Base-by-base conservation (phyloP, 164 flowering plant species). In the Buxus sempervirens region DNA sequence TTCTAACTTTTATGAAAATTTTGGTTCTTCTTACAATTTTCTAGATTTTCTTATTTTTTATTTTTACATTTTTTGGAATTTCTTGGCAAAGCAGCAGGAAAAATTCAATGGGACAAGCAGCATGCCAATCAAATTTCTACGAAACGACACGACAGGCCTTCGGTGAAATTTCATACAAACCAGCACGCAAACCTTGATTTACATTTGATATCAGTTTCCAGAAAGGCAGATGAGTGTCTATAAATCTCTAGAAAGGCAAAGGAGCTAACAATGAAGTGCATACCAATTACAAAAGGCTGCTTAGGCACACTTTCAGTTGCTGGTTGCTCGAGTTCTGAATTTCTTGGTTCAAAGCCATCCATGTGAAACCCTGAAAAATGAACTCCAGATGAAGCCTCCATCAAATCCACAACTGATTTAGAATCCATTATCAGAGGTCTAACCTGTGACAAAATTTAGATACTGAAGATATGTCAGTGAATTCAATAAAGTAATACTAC, bases 311-410 rank as follows among this genome's bases (percentile, higher is more conserved):
- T 69, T 66, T 81, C 86, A 68, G 85, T 58, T 7, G 79, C 80
- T 57, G 85, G 79, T 60, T 77, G 84, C 62, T 77, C 94, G 36
- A 58, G 77, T 57, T 67, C 77, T 62, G 78, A 72, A 75, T 70
- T 76, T 68, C 78, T 75, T 58, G 54, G 64, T 54, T 77, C 79
- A 70, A 77, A 69, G 51, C 80, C 85, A 76, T 88, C 71, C 83
- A 90, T 72, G 67, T 86, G 96, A 73, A 91, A 84, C 27, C 98
- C 97, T 69, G 98, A 95, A 80, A 86, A 95, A 80, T 95, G 98
- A 62, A 76, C 90, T 42, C 89, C 89, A 1, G 94, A 83, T 53
- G 93, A 88, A 68, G 90, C 83, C 74, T 88, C 96, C 66, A 91
- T 81, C 76, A 90, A 66, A 65, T 88, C 90, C 49, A 77, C 89